These are phyloP conservation scores for Baeospora myosura DNA, from an alignment of 1,284 basidiomycete genomes.

Conservation along the genomic window DNA sequence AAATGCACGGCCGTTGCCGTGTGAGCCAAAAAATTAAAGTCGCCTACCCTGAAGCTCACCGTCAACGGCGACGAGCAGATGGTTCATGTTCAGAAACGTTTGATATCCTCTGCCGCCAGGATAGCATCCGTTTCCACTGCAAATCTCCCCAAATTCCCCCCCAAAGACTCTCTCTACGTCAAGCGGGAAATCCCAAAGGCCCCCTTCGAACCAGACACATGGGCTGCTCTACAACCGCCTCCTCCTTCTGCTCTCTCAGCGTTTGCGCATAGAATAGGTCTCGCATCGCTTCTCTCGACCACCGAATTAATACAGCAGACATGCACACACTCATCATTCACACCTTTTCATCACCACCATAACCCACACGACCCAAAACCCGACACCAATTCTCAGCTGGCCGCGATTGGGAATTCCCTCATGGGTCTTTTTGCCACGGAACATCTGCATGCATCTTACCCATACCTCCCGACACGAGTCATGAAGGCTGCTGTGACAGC, in stretches of 20 bases:
- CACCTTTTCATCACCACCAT: constrained; percentile 46
- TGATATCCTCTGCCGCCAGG: constrained; percentile 50
- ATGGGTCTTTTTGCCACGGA: constrained; percentile 90
- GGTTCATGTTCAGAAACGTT: constrained; percentile 53
- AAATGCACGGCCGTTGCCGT: too few species aligned
- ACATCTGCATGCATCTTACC: constrained; percentile 76
- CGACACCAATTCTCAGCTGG: constrained; percentile 71
- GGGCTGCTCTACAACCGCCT: constrained; percentile 68
- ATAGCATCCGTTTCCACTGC: constrained; percentile 49
- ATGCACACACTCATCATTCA: constrained; percentile 78
- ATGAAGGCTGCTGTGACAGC: constrained; percentile 87
- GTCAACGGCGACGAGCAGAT: too few species aligned
- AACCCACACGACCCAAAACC: constrained; percentile 47
- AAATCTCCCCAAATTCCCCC: constrained; percentile 52
- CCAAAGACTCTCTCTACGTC: constrained; percentile 44
- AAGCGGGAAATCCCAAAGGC: constrained; percentile 24
- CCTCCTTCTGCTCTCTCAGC: constrained; percentile 66
- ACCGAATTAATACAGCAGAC: constrained; percentile 57
- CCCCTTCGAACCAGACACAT: constrained; percentile 54
- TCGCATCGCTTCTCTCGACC: constrained; percentile 43
- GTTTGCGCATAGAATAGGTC: constrained; percentile 69
- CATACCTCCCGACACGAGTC: constrained; percentile 86
- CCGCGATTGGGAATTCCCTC: constrained; percentile 80
- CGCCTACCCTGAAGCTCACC: too few species aligned
- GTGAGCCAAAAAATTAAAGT: too few species aligned